Percentiles rank a stretch among this genome's conserved stretches.
phyloP scores from a whole-genome alignment of 1,284 basidiomycete species.

The Marasmius oreades region DNA sequence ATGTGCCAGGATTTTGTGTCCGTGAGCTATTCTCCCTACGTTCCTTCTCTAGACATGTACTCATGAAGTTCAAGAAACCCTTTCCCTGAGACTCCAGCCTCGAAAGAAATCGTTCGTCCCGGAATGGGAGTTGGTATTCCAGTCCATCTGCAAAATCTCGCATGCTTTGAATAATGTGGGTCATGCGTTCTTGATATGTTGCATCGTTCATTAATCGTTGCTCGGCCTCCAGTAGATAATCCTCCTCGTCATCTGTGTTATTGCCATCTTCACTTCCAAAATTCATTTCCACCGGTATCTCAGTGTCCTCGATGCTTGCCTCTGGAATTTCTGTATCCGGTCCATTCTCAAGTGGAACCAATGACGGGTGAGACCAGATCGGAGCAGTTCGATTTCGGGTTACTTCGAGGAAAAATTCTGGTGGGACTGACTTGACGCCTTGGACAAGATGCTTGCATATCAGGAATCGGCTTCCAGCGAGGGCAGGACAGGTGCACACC shows the following conservation, averaged over 20 bases:
- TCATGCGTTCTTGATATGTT: neutral
- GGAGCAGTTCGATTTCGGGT: slow-evolving; percentile 16
- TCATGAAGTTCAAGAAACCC: neutral
- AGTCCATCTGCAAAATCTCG: neutral
- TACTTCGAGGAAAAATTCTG: slow-evolving; percentile 22
- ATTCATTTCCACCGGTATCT: neutral
- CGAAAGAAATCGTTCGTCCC: neutral
- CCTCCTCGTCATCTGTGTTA: neutral
- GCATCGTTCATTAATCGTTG: neutral
- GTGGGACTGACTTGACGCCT: slow-evolving; percentile 16
- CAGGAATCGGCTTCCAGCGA: slow-evolving; percentile 20
- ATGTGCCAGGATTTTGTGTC: neutral
- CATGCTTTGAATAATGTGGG: neutral
- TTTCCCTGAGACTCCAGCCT: neutral
- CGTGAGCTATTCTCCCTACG: neutral
- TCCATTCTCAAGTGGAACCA: neutral
- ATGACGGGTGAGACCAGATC: slow-evolving; percentile 18
- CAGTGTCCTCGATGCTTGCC: neutral
- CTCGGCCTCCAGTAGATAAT: neutral
- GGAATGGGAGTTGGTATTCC: neutral
- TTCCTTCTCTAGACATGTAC: neutral
- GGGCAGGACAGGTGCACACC: slow-evolving; percentile 22
- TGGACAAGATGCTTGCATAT: slow-evolving; percentile 27
- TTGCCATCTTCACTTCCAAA: neutral
- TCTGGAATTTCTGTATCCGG: neutral